phyloP scores from a whole-genome alignment of 176 grass and related monocot species.

The Carex pumila region DNA sequence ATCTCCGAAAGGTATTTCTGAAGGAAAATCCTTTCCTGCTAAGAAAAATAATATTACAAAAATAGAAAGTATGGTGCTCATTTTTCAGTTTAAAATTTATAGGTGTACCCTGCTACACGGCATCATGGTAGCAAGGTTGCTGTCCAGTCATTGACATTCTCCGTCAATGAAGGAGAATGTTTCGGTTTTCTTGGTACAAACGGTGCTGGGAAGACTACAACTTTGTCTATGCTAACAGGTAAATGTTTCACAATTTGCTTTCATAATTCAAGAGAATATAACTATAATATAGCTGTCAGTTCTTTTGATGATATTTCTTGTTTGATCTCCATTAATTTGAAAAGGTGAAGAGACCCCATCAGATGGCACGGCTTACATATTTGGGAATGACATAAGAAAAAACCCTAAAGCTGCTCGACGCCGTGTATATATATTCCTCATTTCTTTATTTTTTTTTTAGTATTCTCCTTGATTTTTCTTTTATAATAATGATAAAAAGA shows the following conservation, averaged over 20 bases:
- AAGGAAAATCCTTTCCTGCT: neutral
- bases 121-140: slow-evolving; percentile 31
- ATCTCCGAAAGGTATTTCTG: slow-evolving; percentile 33
- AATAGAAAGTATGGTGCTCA: neutral
- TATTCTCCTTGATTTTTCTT: slow-evolving; percentile 4
- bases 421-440: slow-evolving; percentile 27
- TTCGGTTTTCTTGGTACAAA: slow-evolving; percentile 54
- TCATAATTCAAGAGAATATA: neutral
- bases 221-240: slow-evolving; percentile 53
- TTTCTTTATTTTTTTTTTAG: slow-evolving; percentile 2
- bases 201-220: slow-evolving; percentile 47
- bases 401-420: slow-evolving; percentile 36
- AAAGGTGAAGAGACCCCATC: slow-evolving; percentile 42
- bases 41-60: neutral
- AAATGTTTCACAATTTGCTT: neutral
- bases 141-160: slow-evolving; percentile 33
- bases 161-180: slow-evolving; percentile 45
- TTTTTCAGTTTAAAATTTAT: slow-evolving; percentile 9
- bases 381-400: slow-evolving; percentile 44
- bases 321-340: neutral
- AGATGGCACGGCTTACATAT: slow-evolving; percentile 43
- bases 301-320: neutral
- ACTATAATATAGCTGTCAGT: neutral
- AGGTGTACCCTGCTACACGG: slow-evolving; percentile 35
- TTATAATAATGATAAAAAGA: neutral